These are phyloP conservation scores for Synchytrium microbalum DNA, from an alignment of 371 early-diverging fungal species.

Conservation along the genomic window DNA sequence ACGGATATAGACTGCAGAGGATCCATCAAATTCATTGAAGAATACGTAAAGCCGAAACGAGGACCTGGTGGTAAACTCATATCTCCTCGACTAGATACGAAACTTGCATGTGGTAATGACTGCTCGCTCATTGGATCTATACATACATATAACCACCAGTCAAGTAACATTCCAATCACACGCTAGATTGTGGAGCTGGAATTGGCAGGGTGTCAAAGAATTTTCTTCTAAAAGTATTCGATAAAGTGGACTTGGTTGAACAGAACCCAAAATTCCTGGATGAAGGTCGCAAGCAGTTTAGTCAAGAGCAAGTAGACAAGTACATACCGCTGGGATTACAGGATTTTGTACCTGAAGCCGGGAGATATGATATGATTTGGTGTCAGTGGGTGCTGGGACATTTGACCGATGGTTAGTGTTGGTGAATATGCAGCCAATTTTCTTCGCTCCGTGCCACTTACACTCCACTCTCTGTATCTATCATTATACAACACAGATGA, in stretches of 20 bases:
- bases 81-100: neutral
- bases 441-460: neutral
- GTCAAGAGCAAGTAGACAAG: conserved; percentile 48
- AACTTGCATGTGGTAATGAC: neutral
- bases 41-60: conserved; percentile 36
- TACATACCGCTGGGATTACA: conserved; percentile 72
- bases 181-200: conserved; percentile 84
- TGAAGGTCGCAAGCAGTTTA: conserved; percentile 48
- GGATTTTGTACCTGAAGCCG: conserved; percentile 62
- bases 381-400: conserved; percentile 87
- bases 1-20: conserved; percentile 66
- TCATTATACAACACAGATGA: conserved; percentile 47
- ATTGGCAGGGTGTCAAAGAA: conserved; percentile 89
- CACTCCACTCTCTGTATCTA: too few relatives aligned
- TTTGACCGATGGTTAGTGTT: conserved; percentile 36
- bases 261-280: conserved; percentile 68
- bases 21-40: conserved; percentile 59
- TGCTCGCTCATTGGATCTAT: neutral
- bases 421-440: neutral
- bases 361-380: conserved; percentile 85
- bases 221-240: conserved; percentile 65
- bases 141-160: conserved; percentile 3
- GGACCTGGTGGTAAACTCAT: neutral
- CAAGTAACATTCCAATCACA: conserved; percentile 2
- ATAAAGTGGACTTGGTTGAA: conserved; percentile 84